Evolutionary conservation across 108 stramenopile species (phyloP).

Genomic region (Asterionellopsis glacialis): DNA sequence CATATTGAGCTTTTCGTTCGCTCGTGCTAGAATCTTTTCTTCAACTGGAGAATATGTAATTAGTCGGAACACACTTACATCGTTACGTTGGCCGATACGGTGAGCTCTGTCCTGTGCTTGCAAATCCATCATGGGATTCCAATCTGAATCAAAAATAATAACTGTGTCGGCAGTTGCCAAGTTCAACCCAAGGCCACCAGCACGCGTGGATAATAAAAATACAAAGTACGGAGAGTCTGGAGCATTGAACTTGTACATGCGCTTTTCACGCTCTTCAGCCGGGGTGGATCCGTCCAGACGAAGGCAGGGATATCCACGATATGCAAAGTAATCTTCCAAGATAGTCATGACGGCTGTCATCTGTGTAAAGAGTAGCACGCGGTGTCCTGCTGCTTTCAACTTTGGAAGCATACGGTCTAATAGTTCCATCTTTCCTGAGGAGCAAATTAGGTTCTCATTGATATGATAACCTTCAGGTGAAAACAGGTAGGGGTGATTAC

Average conservation of each 20-base stretch:
- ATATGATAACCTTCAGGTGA: constrained; percentile 75
- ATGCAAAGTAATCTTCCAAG: constrained; percentile 89
- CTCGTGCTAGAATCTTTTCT: constrained; percentile 88
- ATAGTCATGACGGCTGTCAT: constrained; percentile 94
- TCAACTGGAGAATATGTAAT: constrained; percentile 91
- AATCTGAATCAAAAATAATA: constrained; percentile 97
- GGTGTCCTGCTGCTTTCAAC: constrained; percentile 86
- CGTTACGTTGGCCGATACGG: constrained; percentile 91
- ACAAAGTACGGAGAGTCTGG: constrained; percentile 82
- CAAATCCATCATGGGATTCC: constrained; percentile 98
- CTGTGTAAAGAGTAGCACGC: constrained; percentile 94
- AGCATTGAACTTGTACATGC: constrained; percentile 95
- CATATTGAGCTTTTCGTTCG: constrained; percentile 92
- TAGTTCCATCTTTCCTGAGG: constrained; percentile 88
- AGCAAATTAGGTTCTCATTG: constrained; percentile 71
- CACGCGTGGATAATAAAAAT: constrained; percentile 93
- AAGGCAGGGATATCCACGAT: constrained; percentile 63
- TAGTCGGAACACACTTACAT: constrained; percentile 90
- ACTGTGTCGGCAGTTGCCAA: constrained; percentile 93
- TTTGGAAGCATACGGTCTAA: constrained; percentile 92
- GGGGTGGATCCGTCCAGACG: constrained; percentile 90
- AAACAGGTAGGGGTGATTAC: constrained; percentile 90
- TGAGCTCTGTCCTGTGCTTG: constrained; percentile 98
- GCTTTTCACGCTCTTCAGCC: constrained; percentile 88
- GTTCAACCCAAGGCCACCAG: constrained; percentile 87